Conservation (phyloP, 2,329 filamentous ascomycete species). For the Fusarium secorum region DNA sequence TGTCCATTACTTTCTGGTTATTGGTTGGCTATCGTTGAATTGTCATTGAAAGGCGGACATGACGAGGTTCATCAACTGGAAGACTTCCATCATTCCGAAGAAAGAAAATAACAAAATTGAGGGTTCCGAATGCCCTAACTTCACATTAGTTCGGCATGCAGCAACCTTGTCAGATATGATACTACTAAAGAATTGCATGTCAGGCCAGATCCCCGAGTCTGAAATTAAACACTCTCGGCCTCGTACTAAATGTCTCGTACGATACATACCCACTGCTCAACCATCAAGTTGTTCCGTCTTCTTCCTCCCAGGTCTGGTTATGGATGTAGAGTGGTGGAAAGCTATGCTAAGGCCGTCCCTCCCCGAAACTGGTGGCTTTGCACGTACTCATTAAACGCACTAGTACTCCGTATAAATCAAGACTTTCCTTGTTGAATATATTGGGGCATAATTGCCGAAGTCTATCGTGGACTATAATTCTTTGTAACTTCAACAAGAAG, state of each 20-base stretch:
- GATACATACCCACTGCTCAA: constrained; percentile 31
- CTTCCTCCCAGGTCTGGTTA: neutral
- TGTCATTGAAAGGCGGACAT: neutral
- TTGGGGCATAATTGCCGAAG: neutral
- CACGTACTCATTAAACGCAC: neutral
- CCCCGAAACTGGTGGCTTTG: neutral
- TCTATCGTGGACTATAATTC: neutral
- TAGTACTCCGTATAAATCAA: neutral
- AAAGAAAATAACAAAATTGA: neutral
- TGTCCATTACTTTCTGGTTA: neutral
- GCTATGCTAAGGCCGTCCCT: neutral
- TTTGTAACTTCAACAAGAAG: neutral
- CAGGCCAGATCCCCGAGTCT: constrained; percentile 3
- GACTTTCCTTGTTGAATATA: neutral
- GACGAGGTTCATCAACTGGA: neutral
- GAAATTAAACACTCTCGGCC: constrained; percentile 7
- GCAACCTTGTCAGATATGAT: neutral
- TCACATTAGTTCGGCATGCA: neutral
- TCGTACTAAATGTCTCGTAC: constrained; percentile 24
- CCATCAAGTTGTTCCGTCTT: constrained; percentile 11
- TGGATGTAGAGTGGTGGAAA: neutral
- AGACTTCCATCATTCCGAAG: neutral
- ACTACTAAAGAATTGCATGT: neutral
- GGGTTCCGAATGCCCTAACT: neutral
- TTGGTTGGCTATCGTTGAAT: neutral